Evolutionary conservation across 2,329 filamentous ascomycete species (phyloP), one percentile per base, ranked within the genome.

Genomic region (Fusarium sp.): DNA sequence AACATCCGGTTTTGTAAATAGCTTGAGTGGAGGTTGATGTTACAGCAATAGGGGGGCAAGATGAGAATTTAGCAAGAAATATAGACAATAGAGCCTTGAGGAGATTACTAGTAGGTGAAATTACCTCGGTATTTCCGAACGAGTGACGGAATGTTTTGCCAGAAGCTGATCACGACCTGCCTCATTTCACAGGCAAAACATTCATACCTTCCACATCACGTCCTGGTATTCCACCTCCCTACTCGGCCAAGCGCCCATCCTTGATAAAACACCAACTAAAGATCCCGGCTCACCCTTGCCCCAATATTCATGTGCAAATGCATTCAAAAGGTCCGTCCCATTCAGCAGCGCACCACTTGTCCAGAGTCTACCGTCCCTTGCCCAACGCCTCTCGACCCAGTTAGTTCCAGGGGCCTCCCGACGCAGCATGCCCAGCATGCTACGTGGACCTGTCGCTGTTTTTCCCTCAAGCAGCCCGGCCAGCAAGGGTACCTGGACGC

Each of bases 341-440:
- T 83, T 83, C 54, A 83, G 72, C 20, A 83, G 68, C 4, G 81
- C 66, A 7, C 82, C 79, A 54, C 78, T 80, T 2, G 80, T 82
- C 82, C 82, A 83, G 27, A 83, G 37, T 76, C 83, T 84, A 0
- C 80, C 82, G 37, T 83, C 82, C 3, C 73, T 71, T 5, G 70
- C 80, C 79, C 81, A 83, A 20, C 82, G 81, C 66, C 78, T 81
- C 71, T 82, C 79, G 5, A 84, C 79, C 84, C 84, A 86, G 24
- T 80, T 76, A 11, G 78, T 77, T 1, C 74, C 71, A 0, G 82
- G 82, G 4, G 75, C 76, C 6, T 72, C 47, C 57, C 78, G 29
- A 2, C 77, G 75, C n/a, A 84, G 54, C 11, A 59, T 34, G 0
- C 69, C 65, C 2, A 85, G 50, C 22, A 83, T 47, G 6, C 62